Evolutionary conservation across 1,139 yeast species (phyloP).

Genomic region (Arxiozyma telluris): DNA sequence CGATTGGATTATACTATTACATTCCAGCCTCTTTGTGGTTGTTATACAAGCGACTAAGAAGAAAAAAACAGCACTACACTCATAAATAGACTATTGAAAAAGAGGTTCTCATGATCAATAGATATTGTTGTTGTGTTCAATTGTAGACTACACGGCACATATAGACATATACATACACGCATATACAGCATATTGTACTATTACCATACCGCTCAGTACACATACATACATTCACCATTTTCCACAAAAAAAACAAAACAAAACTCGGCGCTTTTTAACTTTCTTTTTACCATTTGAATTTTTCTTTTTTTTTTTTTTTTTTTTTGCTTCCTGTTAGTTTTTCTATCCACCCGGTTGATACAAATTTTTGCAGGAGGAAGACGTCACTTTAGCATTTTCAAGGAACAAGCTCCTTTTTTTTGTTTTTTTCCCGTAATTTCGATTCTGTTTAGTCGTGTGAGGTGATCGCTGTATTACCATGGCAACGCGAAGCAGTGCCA

Average conservation of each 20-base stretch:
- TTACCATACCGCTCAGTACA: too few relatives aligned
- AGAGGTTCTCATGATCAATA: not conserved
- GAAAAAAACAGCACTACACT: not conserved
- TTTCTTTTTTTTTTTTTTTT: not conserved
- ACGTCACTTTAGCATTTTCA: too few relatives aligned
- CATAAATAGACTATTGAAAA: too few relatives aligned
- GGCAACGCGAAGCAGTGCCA: constrained; percentile 2
- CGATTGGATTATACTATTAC: not conserved
- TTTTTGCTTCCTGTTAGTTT: not conserved
- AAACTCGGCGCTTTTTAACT: too few relatives aligned
- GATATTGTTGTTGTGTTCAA: not conserved
- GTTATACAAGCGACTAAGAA: too few relatives aligned
- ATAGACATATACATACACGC: not conserved
- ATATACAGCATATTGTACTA: not conserved
- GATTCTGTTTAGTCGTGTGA: not conserved
- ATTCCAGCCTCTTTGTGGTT: not conserved
- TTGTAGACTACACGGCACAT: not conserved
- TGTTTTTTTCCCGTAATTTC: not conserved
- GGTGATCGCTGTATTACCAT: constrained; percentile 1
- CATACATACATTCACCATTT: too few relatives aligned
- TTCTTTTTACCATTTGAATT: too few relatives aligned
- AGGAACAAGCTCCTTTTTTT: too few relatives aligned
- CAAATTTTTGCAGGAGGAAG: too few relatives aligned
- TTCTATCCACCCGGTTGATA: too few relatives aligned
- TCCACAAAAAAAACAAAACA: too few relatives aligned